Base-by-base conservation (phyloP, 2,329 filamentous ascomycete genomes). In the Claviceps africana region DNA sequence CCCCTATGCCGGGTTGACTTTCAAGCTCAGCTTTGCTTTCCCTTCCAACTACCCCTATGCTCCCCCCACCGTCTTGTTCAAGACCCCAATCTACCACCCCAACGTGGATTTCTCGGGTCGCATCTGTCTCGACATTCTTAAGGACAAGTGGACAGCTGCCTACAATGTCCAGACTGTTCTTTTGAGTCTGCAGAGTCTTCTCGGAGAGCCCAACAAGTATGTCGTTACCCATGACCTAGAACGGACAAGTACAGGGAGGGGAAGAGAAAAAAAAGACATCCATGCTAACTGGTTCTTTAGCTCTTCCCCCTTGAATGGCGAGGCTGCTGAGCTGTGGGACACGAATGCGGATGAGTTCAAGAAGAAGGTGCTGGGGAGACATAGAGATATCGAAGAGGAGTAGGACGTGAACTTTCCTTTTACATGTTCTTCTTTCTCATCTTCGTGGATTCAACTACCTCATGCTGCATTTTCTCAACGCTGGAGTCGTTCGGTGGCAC, bases 181-280 rank as follows among this genome's bases (percentile, higher is more conserved):
- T 52, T 70, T 98, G 62, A 97, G 91, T 61, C 71, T 98, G 69
- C 93, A 98, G 72, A 96, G 90, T 69, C 73, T 98, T 64, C 78
- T 98, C 33, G 93, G 91, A 28, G 93, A 98, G 71, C 93, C 93
- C 37, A 98, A 98, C 73, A 98, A 98, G 93, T 97, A 73, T 69
- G 86, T 72, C 45, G 21, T 40, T 13, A 2, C 9, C 28, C 11
- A 30, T 51, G 31, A 5, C 2, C n/a, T 19, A 8, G 15, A n/a
- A 5, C 5, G 22, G 30, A 17, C 4, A 39, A 33, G 33, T 45
- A 11, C 35, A 30, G 22, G n/a, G n/a, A n/a, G n/a, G n/a, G n/a
- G n/a, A n/a, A n/a, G n/a, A n/a, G n/a, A n/a, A 21, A 25, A 25
- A 13, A 43, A 22, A 25, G 13, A 43, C 40, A 43, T 43, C 31